phyloP scores from a whole-genome alignment of 2,329 filamentous ascomycete species.

The Colletotrichum agaves region DNA sequence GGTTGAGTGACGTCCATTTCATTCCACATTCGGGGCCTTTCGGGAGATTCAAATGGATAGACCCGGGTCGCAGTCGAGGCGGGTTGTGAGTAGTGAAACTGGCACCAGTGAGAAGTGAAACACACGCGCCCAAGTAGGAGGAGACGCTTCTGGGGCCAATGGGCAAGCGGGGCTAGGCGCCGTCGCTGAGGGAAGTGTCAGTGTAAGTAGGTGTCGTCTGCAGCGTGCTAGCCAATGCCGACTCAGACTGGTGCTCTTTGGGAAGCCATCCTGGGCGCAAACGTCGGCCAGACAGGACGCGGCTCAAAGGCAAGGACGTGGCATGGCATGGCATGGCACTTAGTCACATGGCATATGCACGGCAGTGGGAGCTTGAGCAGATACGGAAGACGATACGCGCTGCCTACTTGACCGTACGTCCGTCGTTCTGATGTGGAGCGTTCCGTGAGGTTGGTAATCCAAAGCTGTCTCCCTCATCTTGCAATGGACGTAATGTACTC shows the following conservation, averaged over 20 bases:
- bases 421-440: background rate
- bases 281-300: background rate
- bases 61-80: background rate
- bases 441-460: constrained; percentile 1
- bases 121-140: constrained; percentile 41
- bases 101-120: constrained; percentile 43
- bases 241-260: background rate
- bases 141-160: constrained; percentile 42
- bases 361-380: too few relatives aligned
- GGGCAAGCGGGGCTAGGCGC: constrained; percentile 43
- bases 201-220: constrained; percentile 7
- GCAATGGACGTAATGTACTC: background rate
- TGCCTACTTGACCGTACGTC: too few relatives aligned
- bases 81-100: constrained; percentile 43
- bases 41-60: background rate
- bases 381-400: too few relatives aligned
- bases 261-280: background rate
- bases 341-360: too few relatives aligned
- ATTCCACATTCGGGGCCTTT: background rate
- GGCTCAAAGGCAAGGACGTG: background rate
- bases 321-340: too few relatives aligned
- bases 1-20: background rate
- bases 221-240: constrained; percentile 31
- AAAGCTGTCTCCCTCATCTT: background rate
- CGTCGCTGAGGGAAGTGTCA: background rate